These are phyloP conservation scores for Calonectria crousiana DNA, from an alignment of 2,329 filamentous ascomycete species.

Conservation along the genomic window DNA sequence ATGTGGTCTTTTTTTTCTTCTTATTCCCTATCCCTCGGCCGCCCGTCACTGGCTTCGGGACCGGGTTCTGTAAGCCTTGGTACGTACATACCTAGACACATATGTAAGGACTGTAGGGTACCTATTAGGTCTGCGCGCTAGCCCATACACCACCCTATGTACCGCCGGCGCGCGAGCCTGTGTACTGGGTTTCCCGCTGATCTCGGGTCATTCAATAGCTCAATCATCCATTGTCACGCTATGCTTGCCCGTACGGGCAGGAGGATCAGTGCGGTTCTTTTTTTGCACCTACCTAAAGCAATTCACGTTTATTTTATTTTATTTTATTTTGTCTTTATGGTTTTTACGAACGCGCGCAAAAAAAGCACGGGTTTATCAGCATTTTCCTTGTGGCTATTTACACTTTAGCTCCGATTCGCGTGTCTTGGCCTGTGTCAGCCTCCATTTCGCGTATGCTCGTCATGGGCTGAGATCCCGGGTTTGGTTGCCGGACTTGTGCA, in stretches of 20 bases:
- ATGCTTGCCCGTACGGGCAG: constrained; percentile 13
- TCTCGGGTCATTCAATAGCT: background rate
- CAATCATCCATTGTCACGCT: background rate
- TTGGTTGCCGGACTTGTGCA: background rate
- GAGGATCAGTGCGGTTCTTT: background rate
- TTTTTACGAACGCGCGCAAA: background rate
- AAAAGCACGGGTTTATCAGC: constrained; percentile 8
- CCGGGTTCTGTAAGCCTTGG: background rate
- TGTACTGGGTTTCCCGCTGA: background rate
- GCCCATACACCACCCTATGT: background rate
- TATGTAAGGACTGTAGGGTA: background rate
- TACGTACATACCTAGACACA: background rate
- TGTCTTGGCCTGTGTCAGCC: background rate
- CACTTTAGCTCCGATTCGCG: background rate
- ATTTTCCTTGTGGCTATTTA: background rate
- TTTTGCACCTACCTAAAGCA: constrained; percentile 16
- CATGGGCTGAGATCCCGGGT: background rate
- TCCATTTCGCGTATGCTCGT: background rate
- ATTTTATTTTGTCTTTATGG: background rate
- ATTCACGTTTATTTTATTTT: background rate
- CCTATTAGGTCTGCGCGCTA: background rate
- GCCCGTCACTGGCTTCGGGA: background rate
- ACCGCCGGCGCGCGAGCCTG: background rate
- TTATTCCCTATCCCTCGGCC: constrained; percentile 1
- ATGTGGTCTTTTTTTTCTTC: background rate